Conservation (phyloP, 148 eudicot species). For the Chenopodium suecicum region DNA sequence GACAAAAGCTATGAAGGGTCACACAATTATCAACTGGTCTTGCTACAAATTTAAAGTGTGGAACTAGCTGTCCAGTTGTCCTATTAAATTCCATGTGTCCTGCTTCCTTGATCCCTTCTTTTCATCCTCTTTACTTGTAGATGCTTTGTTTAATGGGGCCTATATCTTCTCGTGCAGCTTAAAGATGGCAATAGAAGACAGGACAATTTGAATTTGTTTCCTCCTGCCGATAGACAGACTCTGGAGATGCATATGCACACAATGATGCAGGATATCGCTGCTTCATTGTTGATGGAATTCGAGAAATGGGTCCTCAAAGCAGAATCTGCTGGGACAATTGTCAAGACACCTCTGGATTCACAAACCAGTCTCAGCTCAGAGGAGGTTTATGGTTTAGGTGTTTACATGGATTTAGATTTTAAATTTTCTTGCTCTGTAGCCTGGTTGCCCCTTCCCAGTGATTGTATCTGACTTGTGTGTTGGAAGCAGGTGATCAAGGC, state of each 20-base stretch:
- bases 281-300: conserved; percentile 91
- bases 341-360: conserved; percentile 96
- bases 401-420: conserved; percentile 45
- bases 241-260: conserved; percentile 87
- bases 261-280: conserved; percentile 98
- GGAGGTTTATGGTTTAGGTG: conserved; percentile 99
- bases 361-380: conserved; percentile 99
- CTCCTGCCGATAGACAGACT: conserved; percentile 89
- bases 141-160: conserved; percentile 5
- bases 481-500: conserved; percentile 81
- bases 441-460: conserved; percentile 11
- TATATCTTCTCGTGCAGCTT: conserved; percentile 53
- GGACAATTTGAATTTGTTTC: conserved; percentile 69
- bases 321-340: conserved; percentile 90
- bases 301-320: conserved; percentile 94
- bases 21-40: neutral
- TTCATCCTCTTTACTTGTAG: neutral
- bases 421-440: conserved; percentile 12
- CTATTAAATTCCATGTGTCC: neutral
- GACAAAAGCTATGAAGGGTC: no score
- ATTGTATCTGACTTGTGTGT: conserved; percentile 19
- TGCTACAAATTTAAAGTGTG: neutral
- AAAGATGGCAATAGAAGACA: conserved; percentile 61
- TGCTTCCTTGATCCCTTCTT: neutral
- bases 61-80: neutral